Evolutionary conservation across 2,329 filamentous ascomycete genomes (phyloP).

Genomic region (Fusarium sp.): DNA sequence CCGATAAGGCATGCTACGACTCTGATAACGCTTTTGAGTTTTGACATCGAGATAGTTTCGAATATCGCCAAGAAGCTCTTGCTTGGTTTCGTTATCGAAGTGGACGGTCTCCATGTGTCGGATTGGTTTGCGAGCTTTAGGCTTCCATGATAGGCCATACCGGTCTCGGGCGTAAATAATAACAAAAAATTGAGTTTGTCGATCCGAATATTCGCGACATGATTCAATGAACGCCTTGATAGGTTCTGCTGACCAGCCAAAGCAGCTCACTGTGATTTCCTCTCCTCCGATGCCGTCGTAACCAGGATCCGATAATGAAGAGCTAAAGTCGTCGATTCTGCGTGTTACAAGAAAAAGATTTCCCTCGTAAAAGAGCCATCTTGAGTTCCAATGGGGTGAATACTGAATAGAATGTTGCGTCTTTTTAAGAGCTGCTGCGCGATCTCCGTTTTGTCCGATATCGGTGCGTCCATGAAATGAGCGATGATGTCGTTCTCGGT

Average conservation of each 20-base stretch:
- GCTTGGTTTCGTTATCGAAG: conserved; percentile 59
- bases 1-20: conserved; percentile 57
- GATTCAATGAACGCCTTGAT: conserved; percentile 58
- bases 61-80: conserved; percentile 60
- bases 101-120: conserved; percentile 63
- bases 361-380: conserved; percentile 62
- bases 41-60: conserved; percentile 63
- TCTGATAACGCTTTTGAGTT: conserved; percentile 68
- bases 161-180: conserved; percentile 60
- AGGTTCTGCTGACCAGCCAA: conserved; percentile 62
- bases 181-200: conserved; percentile 61
- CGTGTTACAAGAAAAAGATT: conserved; percentile 59
- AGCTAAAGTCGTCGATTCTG: conserved; percentile 52
- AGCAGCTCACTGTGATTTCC: conserved; percentile 60
- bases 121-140: conserved; percentile 60
- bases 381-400: conserved; percentile 56
- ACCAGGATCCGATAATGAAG: conserved; percentile 53
- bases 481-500: conserved; percentile 53
- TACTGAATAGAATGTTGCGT: conserved; percentile 56
- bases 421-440: conserved; percentile 55
- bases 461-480: conserved; percentile 59
- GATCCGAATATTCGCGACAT: conserved; percentile 61
- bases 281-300: conserved; percentile 60
- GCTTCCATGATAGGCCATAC: conserved; percentile 61
- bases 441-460: conserved; percentile 48